Evolutionary conservation across 306 rosid genomes (phyloP).

Genomic region (Lagenaria siceraria): DNA sequence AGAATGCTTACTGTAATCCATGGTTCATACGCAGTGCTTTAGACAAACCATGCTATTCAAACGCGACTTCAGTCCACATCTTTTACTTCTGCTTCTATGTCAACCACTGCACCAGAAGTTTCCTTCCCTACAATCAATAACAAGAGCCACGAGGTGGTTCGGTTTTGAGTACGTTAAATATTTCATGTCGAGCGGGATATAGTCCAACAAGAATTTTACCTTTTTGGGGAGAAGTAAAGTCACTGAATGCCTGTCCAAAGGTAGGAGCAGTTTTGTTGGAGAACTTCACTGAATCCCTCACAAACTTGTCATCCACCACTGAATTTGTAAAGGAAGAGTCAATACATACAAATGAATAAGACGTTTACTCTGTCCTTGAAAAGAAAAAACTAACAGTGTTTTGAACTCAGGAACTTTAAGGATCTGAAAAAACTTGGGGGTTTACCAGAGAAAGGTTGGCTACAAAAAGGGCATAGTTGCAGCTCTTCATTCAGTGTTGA

Average conservation of each 20-base stretch:
- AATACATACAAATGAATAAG: neutral
- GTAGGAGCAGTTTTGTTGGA: constrained; percentile 69
- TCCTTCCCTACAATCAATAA: constrained; percentile 35
- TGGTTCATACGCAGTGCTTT: neutral
- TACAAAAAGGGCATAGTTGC: constrained; percentile 87
- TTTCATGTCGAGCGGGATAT: neutral
- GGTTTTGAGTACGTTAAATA: neutral
- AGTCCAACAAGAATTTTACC: constrained; percentile 28
- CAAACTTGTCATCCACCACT: constrained; percentile 80
- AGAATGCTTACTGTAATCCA: neutral
- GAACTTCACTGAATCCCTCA: constrained; percentile 63
- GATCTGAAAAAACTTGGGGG: neutral
- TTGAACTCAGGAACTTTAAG: neutral
- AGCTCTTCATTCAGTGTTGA: constrained; percentile 63
- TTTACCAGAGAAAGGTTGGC: constrained; percentile 86
- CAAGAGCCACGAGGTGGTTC: neutral
- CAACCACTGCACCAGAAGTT: constrained; percentile 50
- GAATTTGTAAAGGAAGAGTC: constrained; percentile 13
- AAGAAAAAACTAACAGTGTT: neutral
- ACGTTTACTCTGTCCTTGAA: neutral
- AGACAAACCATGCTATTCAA: neutral
- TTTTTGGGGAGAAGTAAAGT: constrained; percentile 42
- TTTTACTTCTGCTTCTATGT: constrained; percentile 83
- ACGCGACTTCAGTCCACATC: constrained; percentile 58
- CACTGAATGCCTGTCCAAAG: constrained; percentile 71